These are phyloP conservation scores for Xerocomellus intermedius DNA, from an alignment of 768 basidiomycete genomes.

Conservation along the genomic window DNA sequence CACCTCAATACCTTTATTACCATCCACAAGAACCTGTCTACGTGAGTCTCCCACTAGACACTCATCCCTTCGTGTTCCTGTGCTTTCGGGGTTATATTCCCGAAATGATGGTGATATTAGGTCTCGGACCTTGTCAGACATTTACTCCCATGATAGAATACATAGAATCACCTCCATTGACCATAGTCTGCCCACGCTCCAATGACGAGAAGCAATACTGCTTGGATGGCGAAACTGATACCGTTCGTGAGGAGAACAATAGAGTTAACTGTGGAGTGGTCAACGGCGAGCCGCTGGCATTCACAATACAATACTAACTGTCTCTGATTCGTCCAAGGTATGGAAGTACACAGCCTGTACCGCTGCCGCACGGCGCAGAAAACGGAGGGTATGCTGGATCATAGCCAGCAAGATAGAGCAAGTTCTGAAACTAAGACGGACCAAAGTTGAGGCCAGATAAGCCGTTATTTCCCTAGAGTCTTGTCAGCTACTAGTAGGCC, in stretches of 20 bases:
- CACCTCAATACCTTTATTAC: too few species aligned
- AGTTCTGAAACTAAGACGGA: slow-evolving; percentile 73
- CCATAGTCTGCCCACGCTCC: slow-evolving; percentile 85
- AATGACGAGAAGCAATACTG: slow-evolving; percentile 58
- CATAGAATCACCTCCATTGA: slow-evolving; percentile 55
- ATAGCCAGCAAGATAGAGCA: slow-evolving; percentile 70
- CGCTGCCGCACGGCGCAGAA: slow-evolving; percentile 44
- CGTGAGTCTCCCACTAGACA: too few species aligned
- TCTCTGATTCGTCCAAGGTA: slow-evolving; percentile 62
- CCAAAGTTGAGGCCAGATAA: slow-evolving; percentile 69
- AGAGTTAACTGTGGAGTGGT: slow-evolving; percentile 56
- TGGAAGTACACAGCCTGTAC: slow-evolving; percentile 59
- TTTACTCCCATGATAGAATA: neutral
- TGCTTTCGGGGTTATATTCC: too few species aligned
- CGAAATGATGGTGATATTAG: slow-evolving; percentile 80
- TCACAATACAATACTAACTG: slow-evolving; percentile 40
- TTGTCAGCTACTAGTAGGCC: neutral
- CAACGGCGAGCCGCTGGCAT: neutral
- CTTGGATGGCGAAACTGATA: slow-evolving; percentile 76
- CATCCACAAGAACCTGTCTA: too few species aligned
- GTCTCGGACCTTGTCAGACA: slow-evolving; percentile 37
- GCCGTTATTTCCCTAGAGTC: slow-evolving; percentile 58
- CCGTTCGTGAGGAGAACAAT: slow-evolving; percentile 79
- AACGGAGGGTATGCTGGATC: slow-evolving; percentile 62
- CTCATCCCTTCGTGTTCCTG: too few species aligned